phyloP scores from a whole-genome alignment of 2,329 filamentous ascomycete genomes.

The Calonectria honghensis region DNA sequence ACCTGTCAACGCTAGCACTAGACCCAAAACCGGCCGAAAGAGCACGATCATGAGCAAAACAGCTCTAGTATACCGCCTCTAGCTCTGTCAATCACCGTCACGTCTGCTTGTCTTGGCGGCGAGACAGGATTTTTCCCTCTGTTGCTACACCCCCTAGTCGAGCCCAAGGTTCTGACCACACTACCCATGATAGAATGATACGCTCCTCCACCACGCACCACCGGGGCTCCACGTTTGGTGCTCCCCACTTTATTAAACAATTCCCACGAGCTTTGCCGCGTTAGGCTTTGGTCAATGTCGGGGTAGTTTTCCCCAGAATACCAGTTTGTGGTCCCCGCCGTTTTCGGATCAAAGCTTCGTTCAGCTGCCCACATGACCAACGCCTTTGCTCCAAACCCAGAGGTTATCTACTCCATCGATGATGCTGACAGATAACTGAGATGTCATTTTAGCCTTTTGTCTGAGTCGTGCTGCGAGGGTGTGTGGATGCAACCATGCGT shows the following conservation, averaged over 20 bases:
- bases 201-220: constrained; percentile 19
- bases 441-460: constrained; percentile 24
- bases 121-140: neutral
- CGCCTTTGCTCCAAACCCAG: neutral
- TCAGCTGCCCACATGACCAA: constrained; percentile 30
- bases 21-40: neutral
- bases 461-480: neutral
- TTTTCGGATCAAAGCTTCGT: constrained; percentile 24
- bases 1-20: constrained; percentile 9
- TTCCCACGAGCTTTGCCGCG: neutral
- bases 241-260: constrained; percentile 19
- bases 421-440: neutral
- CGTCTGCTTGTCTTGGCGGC: constrained; percentile 1
- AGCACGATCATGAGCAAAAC: neutral
- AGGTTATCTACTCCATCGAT: neutral
- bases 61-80: constrained; percentile 8
- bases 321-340: neutral
- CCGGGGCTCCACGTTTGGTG: constrained; percentile 18
- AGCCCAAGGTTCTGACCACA: constrained; percentile 1
- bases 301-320: constrained; percentile 26
- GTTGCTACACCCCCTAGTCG: constrained; percentile 4
- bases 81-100: constrained; percentile 18
- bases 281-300: constrained; percentile 4
- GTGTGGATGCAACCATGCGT: neutral
- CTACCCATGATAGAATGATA: constrained; percentile 21